phyloP scores from a whole-genome alignment of 208 protist genomes.

The Tritrichomonas musculus region DNA sequence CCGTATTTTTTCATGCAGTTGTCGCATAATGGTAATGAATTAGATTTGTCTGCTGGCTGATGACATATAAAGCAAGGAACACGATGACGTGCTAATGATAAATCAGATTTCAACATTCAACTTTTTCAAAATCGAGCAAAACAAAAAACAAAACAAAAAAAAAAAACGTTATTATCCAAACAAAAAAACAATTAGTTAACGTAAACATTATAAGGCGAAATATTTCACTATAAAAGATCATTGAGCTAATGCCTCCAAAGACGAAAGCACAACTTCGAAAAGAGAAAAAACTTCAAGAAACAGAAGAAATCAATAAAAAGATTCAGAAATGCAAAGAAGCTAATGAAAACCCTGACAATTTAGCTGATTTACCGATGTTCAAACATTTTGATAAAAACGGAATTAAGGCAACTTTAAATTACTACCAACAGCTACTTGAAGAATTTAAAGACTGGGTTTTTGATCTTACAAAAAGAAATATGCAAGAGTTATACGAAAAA shows the following conservation, averaged over 20 bases:
- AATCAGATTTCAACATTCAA: no score
- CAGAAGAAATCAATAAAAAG: background rate
- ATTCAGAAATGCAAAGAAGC: background rate
- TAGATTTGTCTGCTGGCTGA: no score
- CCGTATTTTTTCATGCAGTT: no score
- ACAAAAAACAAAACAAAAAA: no score
- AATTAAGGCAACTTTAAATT: background rate
- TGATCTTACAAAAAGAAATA: background rate
- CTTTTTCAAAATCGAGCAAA: no score
- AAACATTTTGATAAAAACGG: conserved; percentile 18
- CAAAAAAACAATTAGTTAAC: no score
- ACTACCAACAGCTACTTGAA: background rate
- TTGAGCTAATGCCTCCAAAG: background rate
- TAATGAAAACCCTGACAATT: background rate
- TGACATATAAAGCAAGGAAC: no score
- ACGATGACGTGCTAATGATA: no score
- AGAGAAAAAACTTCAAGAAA: background rate
- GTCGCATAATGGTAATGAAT: no score
- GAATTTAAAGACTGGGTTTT: background rate
- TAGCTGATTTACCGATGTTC: background rate
- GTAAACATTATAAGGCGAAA: no score
- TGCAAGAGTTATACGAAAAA: background rate
- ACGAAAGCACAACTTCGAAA: background rate
- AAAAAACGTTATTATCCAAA: no score
- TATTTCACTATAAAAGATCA: no score